Base-by-base conservation (phyloP, 805 yeast genomes). In the Kazachstania viticola region DNA sequence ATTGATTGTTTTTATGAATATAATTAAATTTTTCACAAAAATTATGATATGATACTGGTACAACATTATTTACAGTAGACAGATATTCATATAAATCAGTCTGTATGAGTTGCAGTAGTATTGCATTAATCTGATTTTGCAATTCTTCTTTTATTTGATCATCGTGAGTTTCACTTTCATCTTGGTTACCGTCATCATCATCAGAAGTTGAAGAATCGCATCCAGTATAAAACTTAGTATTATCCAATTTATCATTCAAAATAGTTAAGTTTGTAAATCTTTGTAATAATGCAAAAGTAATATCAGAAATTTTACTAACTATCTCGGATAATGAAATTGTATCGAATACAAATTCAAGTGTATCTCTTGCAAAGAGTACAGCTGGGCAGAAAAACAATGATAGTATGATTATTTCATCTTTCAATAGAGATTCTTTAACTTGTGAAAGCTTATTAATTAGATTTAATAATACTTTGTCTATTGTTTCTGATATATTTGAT, bases 301-400 rank as follows among this genome's bases (percentile, higher is more conserved):
- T 33, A 14, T 17, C n/a, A 9, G 42, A 28, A 5, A 44, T 33
- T 5, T 32, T 31, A 14, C 38, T 34, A 12, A 44, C 46, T 17
- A 42, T 44, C 12, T 44, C 43, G 6, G 45, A 40, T 14, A 44
- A 27, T 13, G 46, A 40, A 7, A 30, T 27, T 3, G 48, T 34
- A 9, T 44, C 28, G 30, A 42, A 44, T 1, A 34, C 25, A 17
- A 33, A 36, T 19, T 44, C 41, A 14, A 44, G 21, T 9, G 42
- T 25, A 22, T 37, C 41, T 36, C 45, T 36, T 18, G 42, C 48
- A 21, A 44, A 44, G 11, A 44, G 16, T 11, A 32, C 33, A 3
- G 44, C 34, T 2, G 46, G 46, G 31, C 43, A 42, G 17, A 35
- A 22, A 23, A 44, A 44, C 34, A 42, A 31, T 13, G 40, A 41